Evolutionary conservation across 768 basidiomycete species (phyloP).

Genomic region (Gloeopeniophorella convolvens): DNA sequence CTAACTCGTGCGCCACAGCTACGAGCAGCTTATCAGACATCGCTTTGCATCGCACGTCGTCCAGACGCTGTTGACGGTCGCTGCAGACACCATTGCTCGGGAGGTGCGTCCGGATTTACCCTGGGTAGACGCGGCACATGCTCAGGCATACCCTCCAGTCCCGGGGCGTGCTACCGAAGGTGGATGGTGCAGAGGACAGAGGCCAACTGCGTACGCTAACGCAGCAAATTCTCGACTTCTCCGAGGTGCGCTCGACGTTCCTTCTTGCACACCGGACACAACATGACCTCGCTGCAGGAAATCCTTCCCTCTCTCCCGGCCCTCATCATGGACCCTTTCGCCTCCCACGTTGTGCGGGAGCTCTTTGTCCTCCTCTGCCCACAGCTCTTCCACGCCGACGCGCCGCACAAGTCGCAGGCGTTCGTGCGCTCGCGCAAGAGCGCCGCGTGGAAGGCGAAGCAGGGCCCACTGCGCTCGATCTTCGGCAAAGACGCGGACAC

Average conservation of each 20-base stretch:
- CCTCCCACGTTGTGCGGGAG: conserved; percentile 83
- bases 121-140: no score
- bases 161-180: conserved; percentile 44
- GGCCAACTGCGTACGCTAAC: conserved; percentile 67
- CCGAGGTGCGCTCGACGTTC: conserved; percentile 40
- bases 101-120: conserved; percentile 42
- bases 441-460: conserved; percentile 71
- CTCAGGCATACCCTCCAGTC: conserved; percentile 31
- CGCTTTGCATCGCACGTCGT: conserved; percentile 95
- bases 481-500: conserved; percentile 43
- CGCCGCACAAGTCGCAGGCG: conserved; percentile 30
- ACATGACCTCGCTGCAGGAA: conserved; percentile 42
- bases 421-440: conserved; percentile 80
- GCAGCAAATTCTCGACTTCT: conserved; percentile 55
- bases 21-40: conserved; percentile 60
- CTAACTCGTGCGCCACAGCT: conserved; percentile 34
- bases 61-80: conserved; percentile 77
- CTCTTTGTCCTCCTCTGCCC: conserved; percentile 76
- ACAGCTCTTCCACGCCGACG: conserved; percentile 36
- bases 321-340: conserved; percentile 80
- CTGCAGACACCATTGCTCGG: conserved; percentile 54
- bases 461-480: conserved; percentile 76
- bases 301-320: conserved; percentile 53
- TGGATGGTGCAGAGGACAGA: conserved; percentile 38
- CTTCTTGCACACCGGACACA: not conserved